Evolutionary conservation across 163 green algal genomes (phyloP), one percentile per base, ranked within the genome.

Genomic region (Scenedesmus sp.): DNA sequence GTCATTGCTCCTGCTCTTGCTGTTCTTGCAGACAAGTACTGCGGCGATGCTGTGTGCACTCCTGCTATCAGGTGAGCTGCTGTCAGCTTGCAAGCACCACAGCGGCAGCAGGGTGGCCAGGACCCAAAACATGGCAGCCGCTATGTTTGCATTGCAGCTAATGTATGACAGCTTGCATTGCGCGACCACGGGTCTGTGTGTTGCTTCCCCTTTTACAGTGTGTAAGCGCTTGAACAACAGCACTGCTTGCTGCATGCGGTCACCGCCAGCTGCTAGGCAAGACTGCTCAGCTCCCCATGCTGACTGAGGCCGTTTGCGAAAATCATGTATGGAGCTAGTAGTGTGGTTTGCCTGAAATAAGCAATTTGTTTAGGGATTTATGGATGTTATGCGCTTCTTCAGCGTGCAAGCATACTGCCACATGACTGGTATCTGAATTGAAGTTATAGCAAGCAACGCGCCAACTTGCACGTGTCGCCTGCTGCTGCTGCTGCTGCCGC

Each of bases 31-130:
- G 89, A 98, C 94, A 98, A 97, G 92, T 97, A 98, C 92, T 98
- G 97, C 90, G 96, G 96, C 46, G 97, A 98, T 93, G 97, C 96
- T 37, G 95, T 98, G 3, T 99, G 97, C 93, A 99, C 97, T 0
- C 97, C 97, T 22, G 96, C 96, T 37, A 97, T 98, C 91, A 93
- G 91, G 88, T 92, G 72, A 87, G 88, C 61, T 56, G 30, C 43
- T n/a, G 35, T 22, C 85, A 83, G 33, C 61, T 65, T 82, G 26
- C 59, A 81, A 51, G 0, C 10, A n/a, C 12, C n/a, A 20, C n/a
- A 51, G 44, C 9, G 61, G 56, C 40, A 46, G 22, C 53, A 83
- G 78, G 18, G 59, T 33, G 35, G 43, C 51, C 56, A 70, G 56
- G 7, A 70, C 22, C 51, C 22, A 76, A 40, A 76, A 7, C 12